phyloP scores from a whole-genome alignment of 306 rosid genomes.

The Trifolium pratense region DNA sequence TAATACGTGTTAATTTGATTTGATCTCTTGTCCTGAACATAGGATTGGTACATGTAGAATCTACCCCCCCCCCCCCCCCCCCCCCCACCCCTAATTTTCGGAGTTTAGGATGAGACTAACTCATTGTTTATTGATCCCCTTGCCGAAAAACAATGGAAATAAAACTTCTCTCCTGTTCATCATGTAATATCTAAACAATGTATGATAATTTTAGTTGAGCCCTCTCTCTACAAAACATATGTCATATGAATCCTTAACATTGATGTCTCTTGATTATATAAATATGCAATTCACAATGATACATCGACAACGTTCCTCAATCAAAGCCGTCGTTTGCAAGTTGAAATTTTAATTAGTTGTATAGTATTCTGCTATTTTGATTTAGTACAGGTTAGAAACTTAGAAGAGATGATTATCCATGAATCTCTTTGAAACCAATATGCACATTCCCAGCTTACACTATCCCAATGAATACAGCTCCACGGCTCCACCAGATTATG shows the following conservation, averaged over 20 bases:
- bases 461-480: slow-evolving; percentile 34
- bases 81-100: neutral
- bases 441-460: slow-evolving; percentile 53
- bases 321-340: neutral
- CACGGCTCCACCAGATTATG: slow-evolving; percentile 65
- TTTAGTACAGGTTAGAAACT: neutral
- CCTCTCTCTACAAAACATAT: neutral
- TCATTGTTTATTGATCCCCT: neutral
- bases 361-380: neutral
- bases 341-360: neutral
- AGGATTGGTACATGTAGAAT: no score
- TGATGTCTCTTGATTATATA: neutral
- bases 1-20: neutral
- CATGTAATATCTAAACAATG: slow-evolving; percentile 22
- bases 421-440: slow-evolving; percentile 49
- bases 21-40: neutral
- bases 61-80: no score
- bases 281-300: neutral
- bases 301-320: neutral
- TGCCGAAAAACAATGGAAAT: neutral
- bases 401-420: slow-evolving; percentile 26
- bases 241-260: neutral
- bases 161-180: neutral
- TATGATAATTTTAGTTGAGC: neutral
- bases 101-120: neutral